These are phyloP conservation scores for Cladosporium sp. DNA, from an alignment of 2,329 filamentous ascomycete species.

Conservation along the genomic window DNA sequence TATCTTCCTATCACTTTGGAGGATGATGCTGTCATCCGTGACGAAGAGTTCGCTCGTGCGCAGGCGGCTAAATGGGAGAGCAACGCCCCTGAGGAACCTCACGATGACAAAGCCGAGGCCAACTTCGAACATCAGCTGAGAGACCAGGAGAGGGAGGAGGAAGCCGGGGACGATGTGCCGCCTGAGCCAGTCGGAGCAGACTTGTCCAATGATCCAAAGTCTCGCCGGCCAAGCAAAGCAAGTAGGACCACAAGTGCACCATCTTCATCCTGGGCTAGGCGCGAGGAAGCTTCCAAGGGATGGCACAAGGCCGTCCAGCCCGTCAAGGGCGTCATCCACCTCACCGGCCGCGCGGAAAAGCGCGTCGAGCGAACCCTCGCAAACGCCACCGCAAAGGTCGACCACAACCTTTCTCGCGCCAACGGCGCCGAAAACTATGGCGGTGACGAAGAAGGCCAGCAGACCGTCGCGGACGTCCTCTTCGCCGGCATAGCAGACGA, in stretches of 20 bases:
- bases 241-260: background rate
- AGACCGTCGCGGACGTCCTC: conserved; percentile 65
- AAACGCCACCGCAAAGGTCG: conserved; percentile 4
- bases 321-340: conserved; percentile 10
- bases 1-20: conserved; percentile 94
- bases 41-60: conserved; percentile 77
- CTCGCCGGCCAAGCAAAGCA: background rate
- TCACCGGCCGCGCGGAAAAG: conserved; percentile 10
- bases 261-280: conserved; percentile 13
- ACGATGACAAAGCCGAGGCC: conserved; percentile 30
- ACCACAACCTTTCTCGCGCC: conserved; percentile 1
- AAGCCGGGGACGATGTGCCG: background rate
- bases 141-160: conserved; percentile 32
- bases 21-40: conserved; percentile 86
- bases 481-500: conserved; percentile 87
- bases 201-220: conserved; percentile 3
- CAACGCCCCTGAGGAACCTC: conserved; percentile 16
- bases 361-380: background rate
- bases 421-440: conserved; percentile 3
- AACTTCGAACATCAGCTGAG: conserved; percentile 40
- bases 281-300: conserved; percentile 3
- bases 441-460: conserved; percentile 40
- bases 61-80: conserved; percentile 37
- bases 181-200: conserved; percentile 8
- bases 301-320: conserved; percentile 13